Base-by-base conservation (phyloP, 495 filamentous ascomycete genomes). In the Aspergillus coremiiformis region DNA sequence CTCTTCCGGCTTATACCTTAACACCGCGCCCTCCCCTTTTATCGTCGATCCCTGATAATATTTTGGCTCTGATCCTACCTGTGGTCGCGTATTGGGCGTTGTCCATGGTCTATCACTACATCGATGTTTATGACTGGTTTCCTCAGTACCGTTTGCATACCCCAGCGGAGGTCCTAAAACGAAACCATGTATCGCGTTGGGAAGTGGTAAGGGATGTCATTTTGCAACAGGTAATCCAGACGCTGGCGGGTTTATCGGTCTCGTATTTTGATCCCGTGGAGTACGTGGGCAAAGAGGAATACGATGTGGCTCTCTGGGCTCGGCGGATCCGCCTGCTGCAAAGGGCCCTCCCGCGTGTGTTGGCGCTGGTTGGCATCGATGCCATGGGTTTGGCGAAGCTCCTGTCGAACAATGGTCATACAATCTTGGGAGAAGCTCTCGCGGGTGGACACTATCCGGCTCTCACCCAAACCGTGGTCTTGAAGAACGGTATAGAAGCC, bases 101-200 rank as follows among this genome's bases (percentile, higher is more conserved):
- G 35, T 95, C 90, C n/a, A 70, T 87, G 65, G 67, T 93, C 61
- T 98, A 93, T 72, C 89, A 96, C 71, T 63, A 82, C 54, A 78
- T 96, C 61, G 91, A 96, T 70, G 70, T 82, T 43, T 81, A 84
- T 64, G 85, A 93, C 64, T 77, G 88, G 35, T 92, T 93, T 63
- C 81, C 88, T 27, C 78, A 90, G 57, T 94, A 96, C 71, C 84
- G 92, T 46, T 73, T 96, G 39, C 92, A 96, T 75, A 96, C 92
- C 0, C 90, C 92, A 23, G 89, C 86, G 45, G 92, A 96, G 61
- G 78, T 96, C 48, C 64, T 84, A 15, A 86, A 88, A 67, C 78
- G 92, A 52, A 97, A 97, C 69, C 89, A 86, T 58, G 92, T 89
- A 42, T 79, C 84, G 47, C 79, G 87, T 47, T 85, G 76, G 68